A percentile compares a stretch with the other conserved stretches of the same genome.
phyloP scores from a whole-genome alignment of 805 yeast genomes.

The Komagataella kurtzmanii region DNA sequence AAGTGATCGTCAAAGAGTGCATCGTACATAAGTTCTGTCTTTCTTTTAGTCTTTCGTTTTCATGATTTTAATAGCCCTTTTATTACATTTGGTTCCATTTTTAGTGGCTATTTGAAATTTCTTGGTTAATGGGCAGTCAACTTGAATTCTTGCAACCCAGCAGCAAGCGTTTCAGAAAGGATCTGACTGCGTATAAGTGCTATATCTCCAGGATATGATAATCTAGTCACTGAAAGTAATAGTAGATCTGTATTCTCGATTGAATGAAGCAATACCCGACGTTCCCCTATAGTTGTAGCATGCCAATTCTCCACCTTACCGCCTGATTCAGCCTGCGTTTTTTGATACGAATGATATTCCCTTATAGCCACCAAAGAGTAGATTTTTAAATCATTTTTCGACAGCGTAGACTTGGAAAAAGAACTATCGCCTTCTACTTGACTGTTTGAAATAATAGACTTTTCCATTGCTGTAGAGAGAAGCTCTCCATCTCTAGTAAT shows the following conservation, averaged over 20 bases:
- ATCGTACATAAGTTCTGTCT: neutral
- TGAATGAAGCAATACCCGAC: neutral
- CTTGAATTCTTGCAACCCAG: neutral
- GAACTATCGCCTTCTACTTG: neutral
- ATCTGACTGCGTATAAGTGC: neutral
- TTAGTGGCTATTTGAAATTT: neutral
- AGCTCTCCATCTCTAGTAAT: constrained; percentile 16
- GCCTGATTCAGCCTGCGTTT: neutral
- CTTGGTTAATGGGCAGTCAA: neutral
- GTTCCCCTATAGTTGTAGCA: constrained; percentile 5
- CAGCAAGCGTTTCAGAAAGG: neutral
- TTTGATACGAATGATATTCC: neutral
- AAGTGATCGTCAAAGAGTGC: constrained; percentile 1
- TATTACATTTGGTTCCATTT: neutral
- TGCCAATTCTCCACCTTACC: neutral
- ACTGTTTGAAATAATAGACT: neutral
- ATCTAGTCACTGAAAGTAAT: neutral
- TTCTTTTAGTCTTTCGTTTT: neutral
- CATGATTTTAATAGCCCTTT: neutral
- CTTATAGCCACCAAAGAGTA: neutral
- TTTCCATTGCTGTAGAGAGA: constrained; percentile 4
- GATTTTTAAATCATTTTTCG: neutral
- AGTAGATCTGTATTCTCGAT: neutral
- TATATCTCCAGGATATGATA: neutral
- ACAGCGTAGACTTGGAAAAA: neutral